Percentiles rank a stretch among this genome's conserved stretches.
These are phyloP conservation scores for Vigna hirtella DNA, from an alignment of 306 rosid species.

Conservation along the genomic window DNA sequence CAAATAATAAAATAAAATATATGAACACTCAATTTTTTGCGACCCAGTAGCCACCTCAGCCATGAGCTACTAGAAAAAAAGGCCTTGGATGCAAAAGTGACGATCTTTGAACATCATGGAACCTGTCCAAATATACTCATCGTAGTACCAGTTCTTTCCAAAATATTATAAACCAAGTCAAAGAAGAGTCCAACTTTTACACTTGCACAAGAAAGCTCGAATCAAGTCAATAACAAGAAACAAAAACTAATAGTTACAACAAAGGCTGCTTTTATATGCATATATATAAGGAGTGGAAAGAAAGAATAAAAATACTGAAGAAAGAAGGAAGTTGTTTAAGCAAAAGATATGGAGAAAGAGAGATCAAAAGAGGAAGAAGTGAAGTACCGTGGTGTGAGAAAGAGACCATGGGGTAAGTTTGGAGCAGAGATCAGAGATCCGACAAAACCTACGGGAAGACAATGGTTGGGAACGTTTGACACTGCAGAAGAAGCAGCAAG, in stretches of 20 bases:
- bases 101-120: background rate
- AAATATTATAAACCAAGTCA: background rate
- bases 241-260: background rate
- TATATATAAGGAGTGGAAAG: background rate
- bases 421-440: constrained; percentile 80
- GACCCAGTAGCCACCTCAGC: background rate
- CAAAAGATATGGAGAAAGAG: constrained; percentile 39
- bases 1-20: background rate
- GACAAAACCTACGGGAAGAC: constrained; percentile 59
- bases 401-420: constrained; percentile 80
- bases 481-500: constrained; percentile 78
- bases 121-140: constrained; percentile 35
- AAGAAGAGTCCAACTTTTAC: constrained; percentile 11
- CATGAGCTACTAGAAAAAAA: background rate
- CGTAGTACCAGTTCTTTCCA: background rate
- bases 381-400: constrained; percentile 67
- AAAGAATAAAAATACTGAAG: background rate
- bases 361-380: constrained; percentile 48
- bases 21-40: background rate
- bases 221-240: background rate
- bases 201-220: background rate
- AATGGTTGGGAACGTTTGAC: constrained; percentile 78
- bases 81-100: background rate
- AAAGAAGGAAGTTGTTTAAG: background rate
- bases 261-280: background rate